Percentiles rank a stretch among this genome's conserved stretches.
Evolutionary conservation across 345 rosid species (phyloP).

Genomic region (Salix arbutifolia): DNA sequence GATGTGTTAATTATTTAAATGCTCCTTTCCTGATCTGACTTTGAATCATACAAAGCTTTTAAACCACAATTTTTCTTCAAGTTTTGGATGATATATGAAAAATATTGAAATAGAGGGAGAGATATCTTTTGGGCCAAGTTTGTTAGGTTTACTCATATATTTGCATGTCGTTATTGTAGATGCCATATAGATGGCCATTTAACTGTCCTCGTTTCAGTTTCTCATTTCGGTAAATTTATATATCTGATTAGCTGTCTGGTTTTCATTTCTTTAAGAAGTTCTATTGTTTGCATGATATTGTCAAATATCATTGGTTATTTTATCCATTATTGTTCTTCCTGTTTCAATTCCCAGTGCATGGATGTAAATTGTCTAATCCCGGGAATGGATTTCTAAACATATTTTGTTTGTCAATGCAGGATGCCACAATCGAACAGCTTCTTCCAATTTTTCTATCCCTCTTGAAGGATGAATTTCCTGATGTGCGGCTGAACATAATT

Average conservation of each 20-base stretch:
- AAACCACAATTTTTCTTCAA: not conserved
- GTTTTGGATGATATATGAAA: not conserved
- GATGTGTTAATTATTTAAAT: not conserved
- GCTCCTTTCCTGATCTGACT: not conserved
- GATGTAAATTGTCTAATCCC: not conserved
- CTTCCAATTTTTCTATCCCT: conserved; percentile 95
- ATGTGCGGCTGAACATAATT: conserved; percentile 91
- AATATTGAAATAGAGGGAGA: not conserved
- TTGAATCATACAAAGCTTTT: not conserved
- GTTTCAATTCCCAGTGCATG: not conserved
- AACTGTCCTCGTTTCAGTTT: not conserved
- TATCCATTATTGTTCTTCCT: not conserved
- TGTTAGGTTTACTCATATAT: not conserved
- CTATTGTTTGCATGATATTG: not conserved
- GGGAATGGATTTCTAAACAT: conserved; percentile 6
- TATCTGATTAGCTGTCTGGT: not conserved
- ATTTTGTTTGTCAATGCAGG: conserved; percentile 39
- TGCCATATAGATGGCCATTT: not conserved
- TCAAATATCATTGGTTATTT: not conserved
- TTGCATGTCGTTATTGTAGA: not conserved
- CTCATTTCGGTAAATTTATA: not conserved
- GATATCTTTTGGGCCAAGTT: not conserved
- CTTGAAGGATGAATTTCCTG: conserved; percentile 93
- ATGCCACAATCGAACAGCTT: conserved; percentile 93
- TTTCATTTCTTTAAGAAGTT: not conserved